Percentiles rank a stretch among this genome's conserved stretches.
Evolutionary conservation across 2,329 filamentous ascomycete genomes (phyloP).

Genomic region (Tolypocladium tundrense): DNA sequence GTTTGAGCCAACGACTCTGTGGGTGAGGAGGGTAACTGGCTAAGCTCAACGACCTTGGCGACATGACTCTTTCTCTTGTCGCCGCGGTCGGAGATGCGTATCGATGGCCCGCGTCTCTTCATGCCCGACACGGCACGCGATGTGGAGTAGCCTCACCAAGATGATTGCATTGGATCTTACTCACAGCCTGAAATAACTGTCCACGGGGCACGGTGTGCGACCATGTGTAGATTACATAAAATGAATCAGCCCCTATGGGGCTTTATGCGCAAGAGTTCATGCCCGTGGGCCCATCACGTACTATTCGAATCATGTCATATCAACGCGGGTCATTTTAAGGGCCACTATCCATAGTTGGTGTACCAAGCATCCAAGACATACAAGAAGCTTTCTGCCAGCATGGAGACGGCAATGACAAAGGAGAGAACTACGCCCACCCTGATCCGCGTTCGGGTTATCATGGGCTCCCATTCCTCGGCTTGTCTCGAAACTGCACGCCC

Average conservation of each 20-base stretch:
- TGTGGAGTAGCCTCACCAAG: not conserved
- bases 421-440: too few relatives aligned
- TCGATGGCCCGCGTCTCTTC: not conserved
- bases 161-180: not conserved
- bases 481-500: too few relatives aligned
- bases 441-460: too few relatives aligned
- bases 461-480: too few relatives aligned
- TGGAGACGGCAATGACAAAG: not conserved
- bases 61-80: not conserved
- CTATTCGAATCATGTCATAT: not conserved
- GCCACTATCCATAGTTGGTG: too few relatives aligned
- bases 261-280: not conserved
- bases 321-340: not conserved
- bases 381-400: not conserved
- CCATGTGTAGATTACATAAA: not conserved
- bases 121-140: not conserved
- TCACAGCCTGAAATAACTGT: not conserved
- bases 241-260: not conserved
- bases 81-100: not conserved
- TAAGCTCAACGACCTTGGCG: conserved; percentile 20
- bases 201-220: not conserved
- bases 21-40: conserved; percentile 68
- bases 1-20: conserved; percentile 59
- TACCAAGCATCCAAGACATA: too few relatives aligned
- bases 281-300: not conserved